A percentile compares a stretch with the other conserved stretches of the same genome.
phyloP scores from a whole-genome alignment of 2,329 filamentous ascomycete species.

The Chaetoscypha palmicola region DNA sequence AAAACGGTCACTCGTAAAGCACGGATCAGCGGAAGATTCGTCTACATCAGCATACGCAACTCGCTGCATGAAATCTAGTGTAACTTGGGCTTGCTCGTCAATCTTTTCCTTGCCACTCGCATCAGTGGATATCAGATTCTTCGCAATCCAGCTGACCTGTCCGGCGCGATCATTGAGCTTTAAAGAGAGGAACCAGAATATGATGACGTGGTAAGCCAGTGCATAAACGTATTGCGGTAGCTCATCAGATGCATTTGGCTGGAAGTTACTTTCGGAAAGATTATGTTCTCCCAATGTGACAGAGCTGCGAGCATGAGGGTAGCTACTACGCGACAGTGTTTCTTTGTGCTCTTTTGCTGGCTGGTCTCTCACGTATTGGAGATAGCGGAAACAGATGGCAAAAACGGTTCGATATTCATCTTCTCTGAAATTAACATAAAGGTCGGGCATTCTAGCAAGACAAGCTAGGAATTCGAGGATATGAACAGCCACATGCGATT shows the following conservation, averaged over 20 bases:
- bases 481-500: slow-evolving; percentile 84
- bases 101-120: slow-evolving; percentile 65
- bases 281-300: slow-evolving; percentile 34
- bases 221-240: slow-evolving; percentile 91
- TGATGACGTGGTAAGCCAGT: slow-evolving; percentile 88
- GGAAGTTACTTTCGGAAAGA: slow-evolving; percentile 35
- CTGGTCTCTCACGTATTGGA: slow-evolving; percentile 76
- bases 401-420: slow-evolving; percentile 94
- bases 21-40: slow-evolving; percentile 60
- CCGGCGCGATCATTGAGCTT: slow-evolving; percentile 76
- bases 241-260: slow-evolving; percentile 54
- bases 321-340: slow-evolving; percentile 32
- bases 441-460: slow-evolving; percentile 72
- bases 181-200: slow-evolving; percentile 92
- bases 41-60: slow-evolving; percentile 80
- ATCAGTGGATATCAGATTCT: slow-evolving; percentile 72
- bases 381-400: slow-evolving; percentile 87
- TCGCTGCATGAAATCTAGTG: slow-evolving; percentile 90
- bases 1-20: slow-evolving; percentile 58
- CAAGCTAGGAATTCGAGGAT: slow-evolving; percentile 93
- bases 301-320: slow-evolving; percentile 24
- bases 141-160: slow-evolving; percentile 85
- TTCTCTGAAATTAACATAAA: slow-evolving; percentile 83
- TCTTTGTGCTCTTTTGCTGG: slow-evolving; percentile 38
- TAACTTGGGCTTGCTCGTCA: slow-evolving; percentile 89